Evolutionary conservation across 2,329 filamentous ascomycete species (phyloP).

Genomic region (Chaetomiaceae sp.): DNA sequence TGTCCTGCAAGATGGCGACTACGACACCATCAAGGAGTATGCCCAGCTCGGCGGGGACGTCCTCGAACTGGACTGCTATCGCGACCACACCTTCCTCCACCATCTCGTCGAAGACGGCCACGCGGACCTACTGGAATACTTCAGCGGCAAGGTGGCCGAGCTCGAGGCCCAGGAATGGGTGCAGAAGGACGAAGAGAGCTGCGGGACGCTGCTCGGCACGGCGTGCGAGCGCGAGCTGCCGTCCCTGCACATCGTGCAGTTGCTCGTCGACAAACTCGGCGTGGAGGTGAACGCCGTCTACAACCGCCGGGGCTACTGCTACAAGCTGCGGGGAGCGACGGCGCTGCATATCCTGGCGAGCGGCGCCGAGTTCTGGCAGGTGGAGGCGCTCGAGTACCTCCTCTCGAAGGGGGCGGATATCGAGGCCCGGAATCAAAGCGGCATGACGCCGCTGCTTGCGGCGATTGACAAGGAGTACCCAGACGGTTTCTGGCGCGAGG

Average conservation of each 20-base stretch:
- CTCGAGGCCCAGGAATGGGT: background rate
- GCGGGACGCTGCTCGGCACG: background rate
- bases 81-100: background rate
- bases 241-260: background rate
- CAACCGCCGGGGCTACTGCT: background rate
- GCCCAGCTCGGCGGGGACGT: background rate
- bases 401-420: constrained; percentile 5
- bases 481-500: constrained; percentile 1
- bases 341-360: constrained; percentile 12
- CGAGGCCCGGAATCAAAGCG: constrained; percentile 2
- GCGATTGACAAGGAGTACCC: background rate
- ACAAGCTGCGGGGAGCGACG: background rate
- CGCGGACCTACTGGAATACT: background rate
- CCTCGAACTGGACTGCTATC: background rate
- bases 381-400: constrained; percentile 9
- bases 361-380: constrained; percentile 9
- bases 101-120: background rate
- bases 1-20: background rate
- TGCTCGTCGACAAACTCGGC: constrained; percentile 8
- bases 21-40: constrained; percentile 9
- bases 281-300: constrained; percentile 12
- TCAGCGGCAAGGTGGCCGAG: background rate
- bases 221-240: background rate
- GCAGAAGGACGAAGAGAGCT: background rate
- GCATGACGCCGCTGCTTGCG: constrained; percentile 3